Evolutionary conservation across 2,329 filamentous ascomycete species (phyloP), one percentile per base, ranked within the genome.

Genomic region (Colletotrichum sp.): DNA sequence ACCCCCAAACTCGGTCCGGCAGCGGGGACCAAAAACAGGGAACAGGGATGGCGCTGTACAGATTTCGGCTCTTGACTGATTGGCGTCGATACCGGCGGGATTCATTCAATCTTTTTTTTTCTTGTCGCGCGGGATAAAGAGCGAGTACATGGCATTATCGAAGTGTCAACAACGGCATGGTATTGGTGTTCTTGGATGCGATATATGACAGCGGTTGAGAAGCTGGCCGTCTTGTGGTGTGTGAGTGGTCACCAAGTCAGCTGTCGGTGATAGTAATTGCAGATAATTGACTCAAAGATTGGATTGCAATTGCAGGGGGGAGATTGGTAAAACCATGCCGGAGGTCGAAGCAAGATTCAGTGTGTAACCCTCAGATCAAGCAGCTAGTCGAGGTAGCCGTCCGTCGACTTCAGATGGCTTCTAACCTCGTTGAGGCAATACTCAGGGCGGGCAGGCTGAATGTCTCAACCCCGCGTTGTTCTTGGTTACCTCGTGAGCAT

Each of bases 41-140:
- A 57, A 66, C 62, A 71, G 68, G 71, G 68, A 27, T 71, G 7
- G 9, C 18, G 5, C n/a, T 62, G 62, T 21, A 38, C 57, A 66
- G 55, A 62, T 70, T 63, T 18, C 63, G 72, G 72, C 68, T 71
- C 29, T 63, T 67, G 68, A 67, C 72, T 74, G 51, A 43, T 54
- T 55, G 54, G 36, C 31, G 33, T 47, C 16, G 29, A 38, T 43
- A 58, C 15, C 27, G 27, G 29, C 34, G 4, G 31, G 31, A 59
- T 36, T 47, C 18, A 31, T 13, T 27, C 6, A 57, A 16, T 29
- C 4, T 47, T 29, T 55, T 34, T 13, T 47, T 4, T 55, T 55
- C 24, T 51, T 8, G 11, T 51, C 43, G 69, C 69, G 65, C 55
- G 38, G 64, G 55, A 67, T 61, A 36, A 61, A 36, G 27, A 13